A percentile compares a stretch with the other conserved stretches of the same genome.
These are phyloP conservation scores for Sugiyamaella castrensis DNA, from an alignment of 1,139 yeast genomes.

Conservation along the genomic window DNA sequence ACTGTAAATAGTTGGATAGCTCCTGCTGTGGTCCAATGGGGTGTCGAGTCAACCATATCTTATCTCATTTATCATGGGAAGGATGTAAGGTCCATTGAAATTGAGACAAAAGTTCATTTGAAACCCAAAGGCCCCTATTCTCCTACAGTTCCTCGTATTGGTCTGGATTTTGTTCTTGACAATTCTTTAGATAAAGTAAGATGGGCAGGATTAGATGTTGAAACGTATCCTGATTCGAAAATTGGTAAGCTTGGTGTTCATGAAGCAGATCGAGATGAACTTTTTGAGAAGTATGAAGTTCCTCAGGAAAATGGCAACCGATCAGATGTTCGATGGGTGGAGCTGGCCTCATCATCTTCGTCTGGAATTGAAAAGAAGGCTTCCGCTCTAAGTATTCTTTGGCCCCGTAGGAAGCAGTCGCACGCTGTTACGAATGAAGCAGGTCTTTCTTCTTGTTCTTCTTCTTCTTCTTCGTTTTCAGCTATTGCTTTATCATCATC, in stretches of 20 bases:
- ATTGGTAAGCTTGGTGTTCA: constrained; percentile 33
- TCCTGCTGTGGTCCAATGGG: constrained; percentile 30
- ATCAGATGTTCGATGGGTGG: constrained; percentile 36
- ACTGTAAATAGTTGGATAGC: constrained; percentile 23
- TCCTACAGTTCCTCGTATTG: constrained; percentile 30
- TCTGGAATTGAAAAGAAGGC: no score
- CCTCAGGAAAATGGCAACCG: constrained; percentile 43
- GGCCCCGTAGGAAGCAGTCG: not conserved
- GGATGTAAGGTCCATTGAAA: constrained; percentile 2
- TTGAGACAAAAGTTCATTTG: constrained; percentile 16
- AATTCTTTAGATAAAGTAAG: constrained; percentile 24
- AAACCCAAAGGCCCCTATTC: constrained; percentile 25
- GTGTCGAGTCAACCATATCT: constrained; percentile 17
- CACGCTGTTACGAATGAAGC: no score
- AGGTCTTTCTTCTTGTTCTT: constrained; percentile 17
- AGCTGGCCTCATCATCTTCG: not conserved
- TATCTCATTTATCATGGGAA: constrained; percentile 15
- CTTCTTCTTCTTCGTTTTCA: constrained; percentile 11
- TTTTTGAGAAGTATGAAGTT: constrained; percentile 35
- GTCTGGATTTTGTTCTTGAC: constrained; percentile 29
- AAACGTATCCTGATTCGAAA: constrained; percentile 38
- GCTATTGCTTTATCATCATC: constrained; percentile 3
- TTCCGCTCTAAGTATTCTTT: no score
- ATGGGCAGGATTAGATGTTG: constrained; percentile 42
- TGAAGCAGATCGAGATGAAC: constrained; percentile 19